These are phyloP conservation scores for Anisodus acutangulus DNA, from an alignment of 257 asterid species.

Conservation along the genomic window DNA sequence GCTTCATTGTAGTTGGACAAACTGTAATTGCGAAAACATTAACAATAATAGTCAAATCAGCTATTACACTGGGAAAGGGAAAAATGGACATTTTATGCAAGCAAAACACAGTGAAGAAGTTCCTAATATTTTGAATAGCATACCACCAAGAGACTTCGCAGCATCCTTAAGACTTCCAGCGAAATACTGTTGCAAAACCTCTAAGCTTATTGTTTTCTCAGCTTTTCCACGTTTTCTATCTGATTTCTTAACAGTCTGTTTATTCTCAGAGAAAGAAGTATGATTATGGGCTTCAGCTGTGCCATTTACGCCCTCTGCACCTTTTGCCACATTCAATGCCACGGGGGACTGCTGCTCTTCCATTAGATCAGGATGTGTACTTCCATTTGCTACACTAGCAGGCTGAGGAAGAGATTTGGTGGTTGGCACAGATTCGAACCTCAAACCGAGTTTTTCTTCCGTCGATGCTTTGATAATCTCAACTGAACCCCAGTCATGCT, in stretches of 20 bases:
- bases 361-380: constrained; percentile 45
- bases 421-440: constrained; percentile 44
- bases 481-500: constrained; percentile 68
- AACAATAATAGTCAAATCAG: constrained; percentile 27
- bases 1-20: constrained; percentile 95
- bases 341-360: constrained; percentile 44
- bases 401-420: constrained; percentile 52
- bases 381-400: constrained; percentile 44
- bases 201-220: constrained; percentile 86
- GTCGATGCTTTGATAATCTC: constrained; percentile 62
- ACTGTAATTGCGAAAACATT: constrained; percentile 50
- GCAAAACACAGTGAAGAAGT: neutral
- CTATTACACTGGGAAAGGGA: constrained; percentile 12
- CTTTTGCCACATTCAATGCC: constrained; percentile 42
- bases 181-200: constrained; percentile 86
- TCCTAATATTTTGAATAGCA: constrained; percentile 32
- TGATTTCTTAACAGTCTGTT: constrained; percentile 60
- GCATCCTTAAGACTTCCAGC: constrained; percentile 94
- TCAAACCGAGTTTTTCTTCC: constrained; percentile 50
- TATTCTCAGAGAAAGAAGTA: constrained; percentile 43
- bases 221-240: constrained; percentile 92
- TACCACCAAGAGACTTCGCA: constrained; percentile 95
- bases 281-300: constrained; percentile 48
- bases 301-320: constrained; percentile 44
- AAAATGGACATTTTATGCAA: neutral